Evolutionary conservation across 1,284 basidiomycete genomes (phyloP).

Genomic region (Fomitopsis pinicola): DNA sequence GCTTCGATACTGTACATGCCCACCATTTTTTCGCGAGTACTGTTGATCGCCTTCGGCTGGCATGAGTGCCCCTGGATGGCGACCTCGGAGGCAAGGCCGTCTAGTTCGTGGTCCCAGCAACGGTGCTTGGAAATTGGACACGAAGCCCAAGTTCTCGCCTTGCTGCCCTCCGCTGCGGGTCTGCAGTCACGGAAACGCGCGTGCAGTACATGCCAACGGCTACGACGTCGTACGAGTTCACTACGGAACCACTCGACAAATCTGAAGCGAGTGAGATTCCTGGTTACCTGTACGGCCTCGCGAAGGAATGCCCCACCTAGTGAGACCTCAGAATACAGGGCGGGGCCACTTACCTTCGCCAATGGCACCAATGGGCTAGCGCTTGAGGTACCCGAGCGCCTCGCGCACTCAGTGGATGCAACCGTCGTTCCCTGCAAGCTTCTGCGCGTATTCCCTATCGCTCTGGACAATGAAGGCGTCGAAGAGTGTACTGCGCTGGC

Average conservation of each 20-base stretch:
- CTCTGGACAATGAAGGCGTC: slow-evolving; percentile 75
- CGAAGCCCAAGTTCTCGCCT: slow-evolving; percentile 43
- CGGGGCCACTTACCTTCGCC: slow-evolving; percentile 48
- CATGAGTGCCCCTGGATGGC: slow-evolving; percentile 40
- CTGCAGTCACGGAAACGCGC: slow-evolving; percentile 32
- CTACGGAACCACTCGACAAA: slow-evolving; percentile 34
- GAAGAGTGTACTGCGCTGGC: slow-evolving; percentile 75
- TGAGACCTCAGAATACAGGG: slow-evolving; percentile 1
- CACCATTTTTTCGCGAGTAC: too few species aligned
- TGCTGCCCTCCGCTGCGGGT: slow-evolving; percentile 19
- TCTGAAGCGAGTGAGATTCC: slow-evolving; percentile 36
- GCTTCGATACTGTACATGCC: too few species aligned
- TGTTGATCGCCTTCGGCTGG: too few species aligned
- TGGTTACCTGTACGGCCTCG: slow-evolving; percentile 40
- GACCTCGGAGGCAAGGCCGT: slow-evolving; percentile 50
- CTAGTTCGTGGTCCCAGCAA: slow-evolving; percentile 55
- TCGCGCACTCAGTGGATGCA: slow-evolving; percentile 71
- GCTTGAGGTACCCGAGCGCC: slow-evolving; percentile 78
- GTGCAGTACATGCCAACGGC: slow-evolving; percentile 48
- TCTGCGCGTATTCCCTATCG: slow-evolving; percentile 50
- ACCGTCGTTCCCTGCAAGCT: slow-evolving; percentile 51
- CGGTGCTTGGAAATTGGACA: slow-evolving; percentile 60
- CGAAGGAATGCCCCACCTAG: slow-evolving; percentile 47
- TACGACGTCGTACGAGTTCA: slow-evolving; percentile 57
- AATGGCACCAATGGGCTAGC: slow-evolving; percentile 68